These are phyloP conservation scores for Dryas octopetala DNA, from an alignment of 306 rosid species.

Conservation along the genomic window DNA sequence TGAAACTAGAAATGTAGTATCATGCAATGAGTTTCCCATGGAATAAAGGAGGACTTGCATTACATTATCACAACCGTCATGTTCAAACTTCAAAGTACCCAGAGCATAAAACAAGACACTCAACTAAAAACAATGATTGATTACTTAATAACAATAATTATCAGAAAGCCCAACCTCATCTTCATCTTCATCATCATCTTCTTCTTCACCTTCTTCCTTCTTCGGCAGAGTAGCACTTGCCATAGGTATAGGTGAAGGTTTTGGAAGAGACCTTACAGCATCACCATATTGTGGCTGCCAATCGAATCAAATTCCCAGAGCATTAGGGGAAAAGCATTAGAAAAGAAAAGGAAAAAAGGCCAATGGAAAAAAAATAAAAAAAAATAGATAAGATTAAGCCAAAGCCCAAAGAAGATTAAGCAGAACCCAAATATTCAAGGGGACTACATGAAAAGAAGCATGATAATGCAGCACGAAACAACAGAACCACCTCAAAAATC, in stretches of 20 bases:
- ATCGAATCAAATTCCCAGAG: constrained; percentile 3
- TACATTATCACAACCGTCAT: background rate
- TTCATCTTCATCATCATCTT: constrained; percentile 39
- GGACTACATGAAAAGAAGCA: background rate
- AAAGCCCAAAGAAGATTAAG: background rate
- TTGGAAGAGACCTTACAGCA: constrained; percentile 62
- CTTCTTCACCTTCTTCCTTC: constrained; percentile 52
- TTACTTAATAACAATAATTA: background rate
- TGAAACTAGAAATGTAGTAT: background rate
- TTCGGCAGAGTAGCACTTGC: constrained; percentile 35
- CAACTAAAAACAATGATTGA: background rate
- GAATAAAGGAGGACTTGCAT: background rate
- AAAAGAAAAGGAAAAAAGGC: background rate
- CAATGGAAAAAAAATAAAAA: background rate
- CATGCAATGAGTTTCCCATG: background rate
- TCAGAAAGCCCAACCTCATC: constrained; percentile 51
- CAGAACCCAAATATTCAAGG: background rate
- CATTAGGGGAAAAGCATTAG: background rate
- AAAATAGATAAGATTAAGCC: background rate
- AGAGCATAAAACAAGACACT: too few relatives aligned
- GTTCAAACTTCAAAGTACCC: too few relatives aligned
- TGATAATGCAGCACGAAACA: background rate
- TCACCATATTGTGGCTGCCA: constrained; percentile 65
- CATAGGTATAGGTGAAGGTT: constrained; percentile 58
- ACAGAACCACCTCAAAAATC: background rate